A percentile compares a stretch with the other conserved stretches of the same genome.
These are phyloP conservation scores for Paraglomus occultum DNA, from an alignment of 192 early-diverging fungal genomes.

Conservation along the genomic window DNA sequence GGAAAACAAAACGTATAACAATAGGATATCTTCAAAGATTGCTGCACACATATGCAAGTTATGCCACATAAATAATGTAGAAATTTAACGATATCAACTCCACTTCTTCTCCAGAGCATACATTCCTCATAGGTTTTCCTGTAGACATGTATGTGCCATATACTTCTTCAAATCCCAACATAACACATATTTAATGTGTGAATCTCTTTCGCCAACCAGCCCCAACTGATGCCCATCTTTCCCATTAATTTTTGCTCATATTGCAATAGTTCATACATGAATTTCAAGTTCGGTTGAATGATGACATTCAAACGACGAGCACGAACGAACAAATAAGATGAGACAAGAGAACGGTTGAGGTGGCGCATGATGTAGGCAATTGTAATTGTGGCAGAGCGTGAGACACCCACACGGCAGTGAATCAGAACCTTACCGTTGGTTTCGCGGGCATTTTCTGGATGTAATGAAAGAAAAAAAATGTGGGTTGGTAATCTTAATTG, in stretches of 20 bases:
- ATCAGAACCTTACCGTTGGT: slow-evolving; percentile 43
- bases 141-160: not conserved
- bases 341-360: slow-evolving; percentile 44
- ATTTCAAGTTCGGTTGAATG: slow-evolving; percentile 62
- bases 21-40: no score
- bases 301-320: slow-evolving; percentile 61
- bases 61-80: no score
- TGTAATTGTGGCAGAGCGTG: slow-evolving; percentile 56
- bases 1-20: no score
- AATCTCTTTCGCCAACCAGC: slow-evolving; percentile 47
- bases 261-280: slow-evolving; percentile 65
- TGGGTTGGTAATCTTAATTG: not conserved
- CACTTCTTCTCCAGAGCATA: no score
- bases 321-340: slow-evolving; percentile 56
- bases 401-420: slow-evolving; percentile 61
- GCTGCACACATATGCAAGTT: no score
- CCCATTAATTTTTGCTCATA: slow-evolving; percentile 52
- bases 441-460: slow-evolving; percentile 46
- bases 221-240: slow-evolving; percentile 46
- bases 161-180: slow-evolving; percentile 36
- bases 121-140: no score
- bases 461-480: not conserved
- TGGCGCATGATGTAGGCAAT: slow-evolving; percentile 59
- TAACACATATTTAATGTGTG: slow-evolving; percentile 58
- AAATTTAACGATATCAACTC: no score